Evolutionary conservation across 75 land plant genomes (phyloP), one percentile per base, ranked within the genome.

Genomic region (Adiantum capillusveneris): DNA sequence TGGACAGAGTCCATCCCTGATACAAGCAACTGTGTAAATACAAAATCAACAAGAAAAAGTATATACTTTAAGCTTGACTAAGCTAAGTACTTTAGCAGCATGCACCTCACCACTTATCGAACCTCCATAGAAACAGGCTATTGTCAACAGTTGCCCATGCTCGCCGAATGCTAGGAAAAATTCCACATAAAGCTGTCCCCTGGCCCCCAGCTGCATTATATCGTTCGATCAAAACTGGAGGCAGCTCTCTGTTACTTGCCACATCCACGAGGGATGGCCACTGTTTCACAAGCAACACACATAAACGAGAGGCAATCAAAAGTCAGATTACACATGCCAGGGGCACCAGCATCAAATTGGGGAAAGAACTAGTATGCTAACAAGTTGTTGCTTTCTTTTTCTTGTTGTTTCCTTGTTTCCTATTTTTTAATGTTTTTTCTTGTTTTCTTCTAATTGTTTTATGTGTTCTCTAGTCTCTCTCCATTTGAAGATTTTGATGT

Each of bases 91-190:
- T 11, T 9, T 16, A 55, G 25, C 5, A 17, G n/a, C 39, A 34
- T 2, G 18, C 31, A 37, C 5, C 66, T 71, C 61, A 95, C 99
- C 97, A 84, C 63, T 90, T 95, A 62, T 95, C 99, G 69, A 84
- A 90, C 21, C 99, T 80, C 99, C 99, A 95, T 28, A 95, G 79
- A 71, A 95, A 95, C 52, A 95, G 67, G 59, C 93, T 87, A 49
- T 95, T 89, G 66, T 95, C 99, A 2, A 95, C 99, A 16, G 99
- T 82, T 30, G 99, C 99, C 99, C 99, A 95, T 9, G 99, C 99
- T 60, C 99, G 75, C 1, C 85, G 79, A 53, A 95, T 95, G 55
- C 81, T 87, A 6, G 99, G 93, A 74, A 95, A 95, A 45, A 95
- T 76, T 6, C 99, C 99, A 75, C 99, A 95, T 36, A 95, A 66